phyloP scores from a whole-genome alignment of 129 eudicot species.

The Kitagawia praeruptora region DNA sequence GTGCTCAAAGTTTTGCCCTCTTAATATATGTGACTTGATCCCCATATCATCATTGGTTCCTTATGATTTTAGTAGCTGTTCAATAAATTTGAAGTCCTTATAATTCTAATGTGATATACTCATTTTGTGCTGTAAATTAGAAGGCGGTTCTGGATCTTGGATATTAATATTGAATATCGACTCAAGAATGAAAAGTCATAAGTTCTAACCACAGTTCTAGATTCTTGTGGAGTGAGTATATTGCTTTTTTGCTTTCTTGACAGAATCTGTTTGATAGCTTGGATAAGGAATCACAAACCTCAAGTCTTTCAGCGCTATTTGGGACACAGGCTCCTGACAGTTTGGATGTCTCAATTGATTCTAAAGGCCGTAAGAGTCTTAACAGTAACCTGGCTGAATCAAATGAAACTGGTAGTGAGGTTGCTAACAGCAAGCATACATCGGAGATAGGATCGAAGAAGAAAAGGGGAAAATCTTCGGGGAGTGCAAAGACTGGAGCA shows the following conservation, averaged over 20 bases:
- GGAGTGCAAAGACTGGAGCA: slow-evolving; percentile 38
- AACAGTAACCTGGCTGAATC: slow-evolving; percentile 35
- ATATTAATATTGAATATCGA: not conserved
- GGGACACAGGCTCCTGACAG: slow-evolving; percentile 23
- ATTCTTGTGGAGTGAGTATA: slow-evolving; percentile 10
- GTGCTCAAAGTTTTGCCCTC: not conserved
- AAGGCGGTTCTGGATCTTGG: not conserved
- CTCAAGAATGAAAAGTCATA: not conserved
- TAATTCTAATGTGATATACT: not conserved
- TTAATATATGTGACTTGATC: not conserved
- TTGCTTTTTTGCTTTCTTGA: not conserved
- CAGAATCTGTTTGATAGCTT: slow-evolving; percentile 70
- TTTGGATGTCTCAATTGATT: slow-evolving; percentile 25
- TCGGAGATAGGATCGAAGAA: slow-evolving; percentile 72
- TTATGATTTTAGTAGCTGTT: not conserved
- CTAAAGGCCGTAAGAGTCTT: slow-evolving; percentile 40
- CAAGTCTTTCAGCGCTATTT: slow-evolving; percentile 27
- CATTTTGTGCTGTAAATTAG: not conserved
- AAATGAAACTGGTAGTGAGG: slow-evolving; percentile 40
- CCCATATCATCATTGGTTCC: not conserved
- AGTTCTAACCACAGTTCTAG: not conserved
- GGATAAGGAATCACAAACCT: slow-evolving; percentile 68
- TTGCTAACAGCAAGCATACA: slow-evolving; percentile 38
- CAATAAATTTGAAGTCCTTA: not conserved
- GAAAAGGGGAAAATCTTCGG: slow-evolving; percentile 66